Conservation (phyloP, 371 early-diverging fungal genomes). For the Circinella umbellata region DNA sequence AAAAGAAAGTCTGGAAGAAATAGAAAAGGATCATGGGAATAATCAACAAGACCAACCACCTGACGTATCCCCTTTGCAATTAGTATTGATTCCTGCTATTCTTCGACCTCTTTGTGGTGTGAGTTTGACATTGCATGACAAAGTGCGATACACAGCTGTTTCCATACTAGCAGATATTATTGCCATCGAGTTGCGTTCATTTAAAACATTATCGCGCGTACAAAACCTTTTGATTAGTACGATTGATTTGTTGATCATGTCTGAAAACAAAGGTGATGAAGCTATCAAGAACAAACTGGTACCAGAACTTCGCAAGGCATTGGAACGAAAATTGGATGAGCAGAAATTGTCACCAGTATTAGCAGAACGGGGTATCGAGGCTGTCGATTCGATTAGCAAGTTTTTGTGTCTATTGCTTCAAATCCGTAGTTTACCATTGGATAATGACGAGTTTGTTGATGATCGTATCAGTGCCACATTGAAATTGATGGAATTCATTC, state of each 20-base stretch:
- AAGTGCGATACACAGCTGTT: slow-evolving; percentile 57
- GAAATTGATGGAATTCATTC: slow-evolving; percentile 69
- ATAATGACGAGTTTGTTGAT: slow-evolving; percentile 66
- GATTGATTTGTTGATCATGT: slow-evolving; percentile 64
- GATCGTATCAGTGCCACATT: slow-evolving; percentile 68
- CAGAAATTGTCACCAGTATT: slow-evolving; percentile 28
- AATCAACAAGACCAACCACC: neutral
- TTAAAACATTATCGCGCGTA: slow-evolving; percentile 55
- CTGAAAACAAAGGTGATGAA: slow-evolving; percentile 61
- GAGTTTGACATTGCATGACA: slow-evolving; percentile 64
- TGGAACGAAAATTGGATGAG: slow-evolving; percentile 33
- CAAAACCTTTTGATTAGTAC: slow-evolving; percentile 67
- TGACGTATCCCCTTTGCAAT: slow-evolving; percentile 42
- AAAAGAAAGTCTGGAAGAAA: slow-evolving; percentile 1
- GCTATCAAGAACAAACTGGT: slow-evolving; percentile 38
- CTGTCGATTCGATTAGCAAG: slow-evolving; percentile 57
- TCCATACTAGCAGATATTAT: slow-evolving; percentile 68
- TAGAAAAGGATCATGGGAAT: slow-evolving; percentile 10
- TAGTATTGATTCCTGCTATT: slow-evolving; percentile 58
- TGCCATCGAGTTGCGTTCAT: slow-evolving; percentile 60
- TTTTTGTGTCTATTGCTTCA: slow-evolving; percentile 63
- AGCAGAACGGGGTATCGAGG: slow-evolving; percentile 33
- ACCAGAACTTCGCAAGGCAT: slow-evolving; percentile 30
- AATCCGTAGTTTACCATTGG: slow-evolving; percentile 62
- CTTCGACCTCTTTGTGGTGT: slow-evolving; percentile 66